Conservation (phyloP, 116 monocot species). For the Trichopus zeylanicus region DNA sequence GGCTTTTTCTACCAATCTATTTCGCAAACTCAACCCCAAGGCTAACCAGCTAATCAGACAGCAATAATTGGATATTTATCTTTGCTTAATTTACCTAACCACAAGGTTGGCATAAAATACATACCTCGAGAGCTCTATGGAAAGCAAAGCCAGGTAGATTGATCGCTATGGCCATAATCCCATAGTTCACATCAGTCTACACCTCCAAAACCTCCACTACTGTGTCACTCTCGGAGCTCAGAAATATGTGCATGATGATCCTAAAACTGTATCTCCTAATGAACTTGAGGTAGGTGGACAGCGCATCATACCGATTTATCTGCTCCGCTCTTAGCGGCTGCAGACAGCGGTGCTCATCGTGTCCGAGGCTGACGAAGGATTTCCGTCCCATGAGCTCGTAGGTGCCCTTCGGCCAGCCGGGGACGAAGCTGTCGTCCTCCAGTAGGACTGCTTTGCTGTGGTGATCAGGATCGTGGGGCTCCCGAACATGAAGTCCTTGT, state of each 20-base stretch:
- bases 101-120: not conserved
- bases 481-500: constrained; percentile 95
- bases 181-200: constrained; percentile 82
- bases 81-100: too few species aligned
- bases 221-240: constrained; percentile 42
- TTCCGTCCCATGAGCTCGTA: constrained; percentile 62
- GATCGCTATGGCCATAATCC: constrained; percentile 94
- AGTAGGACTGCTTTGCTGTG: constrained; percentile 56
- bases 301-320: constrained; percentile 74
- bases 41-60: too few species aligned
- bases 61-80: too few species aligned
- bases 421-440: constrained; percentile 70
- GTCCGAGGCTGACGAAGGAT: constrained; percentile 63
- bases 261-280: constrained; percentile 74
- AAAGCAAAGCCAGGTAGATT: constrained; percentile 92
- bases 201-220: constrained; percentile 48
- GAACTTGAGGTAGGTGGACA: constrained; percentile 68
- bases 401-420: constrained; percentile 86
- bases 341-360: constrained; percentile 74
- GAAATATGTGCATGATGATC: constrained; percentile 92
- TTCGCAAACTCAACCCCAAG: too few species aligned
- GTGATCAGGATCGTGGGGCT: constrained; percentile 75
- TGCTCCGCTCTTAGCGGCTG: constrained; percentile 59
- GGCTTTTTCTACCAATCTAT: too few species aligned
- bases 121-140: constrained; percentile 66